Base-by-base conservation (phyloP, 305 asterid genomes). In the Rubia balearica region DNA sequence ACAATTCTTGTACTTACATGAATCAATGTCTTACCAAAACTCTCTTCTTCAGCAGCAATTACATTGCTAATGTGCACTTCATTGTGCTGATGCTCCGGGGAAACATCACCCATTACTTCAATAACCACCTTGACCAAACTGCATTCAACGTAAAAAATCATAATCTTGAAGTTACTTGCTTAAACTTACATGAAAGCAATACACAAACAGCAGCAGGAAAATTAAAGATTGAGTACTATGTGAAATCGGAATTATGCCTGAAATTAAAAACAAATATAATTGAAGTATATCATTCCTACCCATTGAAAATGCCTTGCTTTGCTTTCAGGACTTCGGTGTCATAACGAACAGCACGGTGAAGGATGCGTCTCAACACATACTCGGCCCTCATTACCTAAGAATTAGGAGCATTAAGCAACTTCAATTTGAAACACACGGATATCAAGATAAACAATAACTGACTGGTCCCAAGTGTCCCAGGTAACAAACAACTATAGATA, bases 381-480 rank as follows among this genome's bases (percentile, higher is more conserved):
- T 94, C 99, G 99, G 33, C 97, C 98, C 82, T 91, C 99, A 67
- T 91, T 94, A 70, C 99, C 99, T 93, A 87, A 71, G 73, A 19
- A 30, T 30, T 16, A 33, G 56, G 33, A 73, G 68, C 27, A 66
- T 4, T 61, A 19, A 62, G 49, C 33, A 69, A 63, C 57, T 75
- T 67, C 65, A 51, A 67, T 51, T 24, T 45, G 41, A 62, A 67
- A 22, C 27, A 9, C 43, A 57, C 10, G 17, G 48, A 38, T 30
- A 30, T 1, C 21, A 33, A 73, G 24, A 22, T 53, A 13, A 68
- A 49, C 21, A 16, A 0, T 24, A 24, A 7, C 70, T 43, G 53
- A 4, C 33, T 13, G 3, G 7, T 65, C 17, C 30, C 57, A 16
- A 43, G 43, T 1, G 2, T 41, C 43, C 22, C 1, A 55, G 16